A percentile compares a stretch with the other conserved stretches of the same genome.
phyloP scores from a whole-genome alignment of 139 green algal genomes.

The Medakamo hakoo region DNA sequence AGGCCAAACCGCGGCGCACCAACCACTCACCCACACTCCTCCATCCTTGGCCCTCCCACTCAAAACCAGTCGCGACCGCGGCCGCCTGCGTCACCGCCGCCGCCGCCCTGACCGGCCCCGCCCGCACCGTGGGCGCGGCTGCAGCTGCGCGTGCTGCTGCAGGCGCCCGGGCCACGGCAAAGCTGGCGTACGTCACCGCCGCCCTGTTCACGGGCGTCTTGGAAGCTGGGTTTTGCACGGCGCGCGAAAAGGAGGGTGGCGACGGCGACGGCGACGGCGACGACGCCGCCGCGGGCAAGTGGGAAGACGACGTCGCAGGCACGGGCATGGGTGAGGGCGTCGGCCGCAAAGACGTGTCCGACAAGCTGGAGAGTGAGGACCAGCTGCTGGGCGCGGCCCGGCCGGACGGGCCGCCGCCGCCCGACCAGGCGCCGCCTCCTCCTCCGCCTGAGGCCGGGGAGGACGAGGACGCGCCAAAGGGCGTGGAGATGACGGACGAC shows the following conservation, averaged over 20 bases:
- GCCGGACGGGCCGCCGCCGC: slow-evolving; percentile 17
- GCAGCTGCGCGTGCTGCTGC: slow-evolving; percentile 31
- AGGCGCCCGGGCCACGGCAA: slow-evolving; percentile 35
- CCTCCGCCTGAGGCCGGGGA: slow-evolving; percentile 10
- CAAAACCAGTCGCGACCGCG: neutral
- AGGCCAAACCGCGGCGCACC: too few relatives aligned
- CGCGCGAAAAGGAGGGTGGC: slow-evolving; percentile 8
- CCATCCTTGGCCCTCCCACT: too few relatives aligned
- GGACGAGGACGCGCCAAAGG: slow-evolving; percentile 22
- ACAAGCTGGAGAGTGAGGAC: slow-evolving; percentile 76
- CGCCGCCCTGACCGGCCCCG: neutral
- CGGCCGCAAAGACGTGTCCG: slow-evolving; percentile 69
- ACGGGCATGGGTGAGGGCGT: slow-evolving; percentile 79
- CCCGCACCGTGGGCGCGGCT: slow-evolving; percentile 18
- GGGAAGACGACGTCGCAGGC: slow-evolving; percentile 35
- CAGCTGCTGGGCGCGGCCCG: slow-evolving; percentile 80
- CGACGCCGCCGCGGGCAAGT: slow-evolving; percentile 20
- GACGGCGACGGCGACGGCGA: slow-evolving; percentile 10
- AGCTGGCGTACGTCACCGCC: slow-evolving; percentile 67
- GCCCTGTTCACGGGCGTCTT: slow-evolving; percentile 60
- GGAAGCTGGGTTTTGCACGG: slow-evolving; percentile 78
- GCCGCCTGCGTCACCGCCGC: neutral
- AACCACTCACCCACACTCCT: too few relatives aligned
- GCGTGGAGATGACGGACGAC: slow-evolving; percentile 95
- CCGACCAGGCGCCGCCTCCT: too few relatives aligned